phyloP scores from a whole-genome alignment of 2,329 filamentous ascomycete species.

The Sarocladium strictum region DNA sequence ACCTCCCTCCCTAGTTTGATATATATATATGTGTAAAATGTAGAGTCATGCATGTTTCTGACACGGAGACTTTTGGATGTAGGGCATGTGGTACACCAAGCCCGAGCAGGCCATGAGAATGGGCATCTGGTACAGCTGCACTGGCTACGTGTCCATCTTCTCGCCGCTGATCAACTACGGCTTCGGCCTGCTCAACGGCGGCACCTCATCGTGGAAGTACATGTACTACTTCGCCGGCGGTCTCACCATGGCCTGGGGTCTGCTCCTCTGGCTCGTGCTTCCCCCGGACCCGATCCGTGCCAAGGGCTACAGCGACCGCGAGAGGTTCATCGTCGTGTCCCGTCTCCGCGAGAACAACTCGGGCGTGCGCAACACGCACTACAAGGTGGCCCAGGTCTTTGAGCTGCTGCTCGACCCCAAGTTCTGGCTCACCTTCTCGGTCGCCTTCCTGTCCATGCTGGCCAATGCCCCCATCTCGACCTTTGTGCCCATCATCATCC shows the following conservation, averaged over 20 bases:
- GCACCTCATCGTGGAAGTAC: constrained; percentile 23
- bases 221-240: constrained; percentile 22
- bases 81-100: constrained; percentile 33
- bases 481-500: constrained; percentile 39
- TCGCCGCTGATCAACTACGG: constrained; percentile 42
- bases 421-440: constrained; percentile 30
- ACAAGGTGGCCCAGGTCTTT: constrained; percentile 35
- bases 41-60: too few species aligned
- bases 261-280: constrained; percentile 30
- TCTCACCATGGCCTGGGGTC: constrained; percentile 34
- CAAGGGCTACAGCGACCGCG: constrained; percentile 18
- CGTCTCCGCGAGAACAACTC: constrained; percentile 28
- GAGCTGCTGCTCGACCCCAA: constrained; percentile 28
- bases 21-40: too few species aligned
- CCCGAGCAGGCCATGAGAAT: constrained; percentile 32
- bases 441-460: constrained; percentile 34
- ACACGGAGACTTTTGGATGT: background rate
- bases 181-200: constrained; percentile 35
- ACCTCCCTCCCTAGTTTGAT: constrained; percentile 9
- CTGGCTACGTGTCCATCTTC: constrained; percentile 37
- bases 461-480: constrained; percentile 38
- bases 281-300: constrained; percentile 35
- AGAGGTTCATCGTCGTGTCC: constrained; percentile 22
- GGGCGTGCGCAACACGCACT: constrained; percentile 34
- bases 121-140: constrained; percentile 35